A percentile compares a stretch with the other conserved stretches of the same genome.
Evolutionary conservation across 1,139 yeast genomes (phyloP).

Genomic region (Candida tetrigidarum): DNA sequence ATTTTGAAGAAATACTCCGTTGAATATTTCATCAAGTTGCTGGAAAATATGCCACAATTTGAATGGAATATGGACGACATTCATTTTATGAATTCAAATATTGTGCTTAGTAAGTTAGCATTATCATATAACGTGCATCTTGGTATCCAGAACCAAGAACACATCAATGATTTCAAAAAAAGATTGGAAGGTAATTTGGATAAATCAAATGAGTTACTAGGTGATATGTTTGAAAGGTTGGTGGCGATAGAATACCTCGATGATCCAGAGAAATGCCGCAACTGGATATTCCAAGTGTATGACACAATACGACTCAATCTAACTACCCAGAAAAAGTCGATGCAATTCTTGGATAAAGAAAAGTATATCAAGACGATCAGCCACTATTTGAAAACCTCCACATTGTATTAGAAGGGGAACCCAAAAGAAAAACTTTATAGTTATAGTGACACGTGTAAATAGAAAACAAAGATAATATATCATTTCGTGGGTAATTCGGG

Average conservation of each 20-base stretch:
- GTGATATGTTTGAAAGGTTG: conserved; percentile 21
- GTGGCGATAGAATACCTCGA: conserved; percentile 19
- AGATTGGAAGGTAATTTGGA: conserved; percentile 3
- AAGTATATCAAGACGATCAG: conserved; percentile 8
- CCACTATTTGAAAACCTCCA: conserved; percentile 7
- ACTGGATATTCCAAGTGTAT: conserved; percentile 19
- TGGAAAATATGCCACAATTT: conserved; percentile 11
- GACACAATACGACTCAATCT: conserved; percentile 14
- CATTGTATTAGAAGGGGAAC: too few species aligned
- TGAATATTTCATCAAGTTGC: conserved; percentile 14
- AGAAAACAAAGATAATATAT: not conserved
- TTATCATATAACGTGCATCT: conserved; percentile 18
- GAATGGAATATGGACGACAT: conserved; percentile 16
- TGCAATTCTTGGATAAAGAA: conserved; percentile 14
- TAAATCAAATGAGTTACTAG: conserved; percentile 16
- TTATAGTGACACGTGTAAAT: not conserved
- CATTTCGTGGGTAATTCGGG: conserved; percentile 18
- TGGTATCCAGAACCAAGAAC: conserved; percentile 7
- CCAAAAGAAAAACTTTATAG: too few species aligned
- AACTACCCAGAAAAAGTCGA: conserved; percentile 10
- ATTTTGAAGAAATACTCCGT: conserved; percentile 16
- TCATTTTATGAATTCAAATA: conserved; percentile 18
- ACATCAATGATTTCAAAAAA: too few species aligned
- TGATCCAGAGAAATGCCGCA: conserved; percentile 16
- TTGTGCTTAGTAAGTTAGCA: conserved; percentile 17